Base-by-base conservation (phyloP, 164 flowering plant genomes). In the Nymphaea thermarum region DNA sequence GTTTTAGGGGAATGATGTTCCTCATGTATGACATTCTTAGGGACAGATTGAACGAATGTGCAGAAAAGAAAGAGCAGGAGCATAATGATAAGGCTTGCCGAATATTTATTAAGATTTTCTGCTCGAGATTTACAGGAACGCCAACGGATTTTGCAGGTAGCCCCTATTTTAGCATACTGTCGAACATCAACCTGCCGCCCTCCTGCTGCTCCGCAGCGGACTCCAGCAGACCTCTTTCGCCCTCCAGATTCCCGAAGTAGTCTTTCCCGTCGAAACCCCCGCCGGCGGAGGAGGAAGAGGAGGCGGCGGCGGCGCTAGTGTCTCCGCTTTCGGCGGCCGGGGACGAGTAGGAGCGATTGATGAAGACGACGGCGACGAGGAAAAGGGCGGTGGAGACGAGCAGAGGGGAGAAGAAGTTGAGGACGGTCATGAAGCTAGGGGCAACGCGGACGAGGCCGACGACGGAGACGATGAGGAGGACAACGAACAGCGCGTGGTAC, bases 331-430 rank as follows among this genome's bases (percentile, higher is more conserved):
- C 55, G 8, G 12, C 57, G 15, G 57, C 12, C 12, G 57, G 12
- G 5, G 57, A 0, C 3, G 57, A 51, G 57, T 51, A 51, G 63
- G 77, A 61, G 63, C 79, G 77, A n/a, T 86, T 84, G 63, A 88
- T 80, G 72, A 84, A 79, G 18, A 79, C 67, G 43, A 81, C 72
- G 51, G 74, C 71, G 36, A 77, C 74, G 51, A 90, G 71, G 61
- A 87, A 82, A 4, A 86, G 77, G 4, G 87, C 77, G 10, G 98
- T 93, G 36, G 98, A 93, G 59, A 84, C 77, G 41, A 90, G 75
- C 17, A 93, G 87, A 17, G 98, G 98, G 87, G 89, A 85, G 62
- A 93, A 93, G 76, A 80, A 93, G 43, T 86, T 77, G 16, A 93
- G 43, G n/a, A 92, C 66, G 64, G 74, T 67, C 36, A 84, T 59